Evolutionary conservation across 345 rosid species (phyloP).

Genomic region (Eucalyptus sp.): DNA sequence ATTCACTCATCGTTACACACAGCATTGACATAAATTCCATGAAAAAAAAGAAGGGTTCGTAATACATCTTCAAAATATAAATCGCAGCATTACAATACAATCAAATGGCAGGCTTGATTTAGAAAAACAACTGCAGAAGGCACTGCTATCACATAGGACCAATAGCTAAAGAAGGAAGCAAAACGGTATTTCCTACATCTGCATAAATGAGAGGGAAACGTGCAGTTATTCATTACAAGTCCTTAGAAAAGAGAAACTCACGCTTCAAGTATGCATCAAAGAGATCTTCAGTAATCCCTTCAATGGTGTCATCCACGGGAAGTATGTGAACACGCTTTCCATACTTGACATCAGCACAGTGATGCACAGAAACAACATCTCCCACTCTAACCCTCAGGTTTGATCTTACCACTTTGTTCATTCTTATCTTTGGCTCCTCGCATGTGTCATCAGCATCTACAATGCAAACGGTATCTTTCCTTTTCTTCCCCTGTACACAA

Average conservation of each 20-base stretch:
- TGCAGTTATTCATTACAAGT: neutral
- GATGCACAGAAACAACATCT: constrained; percentile 84
- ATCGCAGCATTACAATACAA: neutral
- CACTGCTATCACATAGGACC: neutral
- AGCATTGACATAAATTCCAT: neutral
- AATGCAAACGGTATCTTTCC: constrained; percentile 74
- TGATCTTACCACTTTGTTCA: constrained; percentile 82
- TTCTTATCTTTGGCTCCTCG: constrained; percentile 71
- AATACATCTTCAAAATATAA: neutral
- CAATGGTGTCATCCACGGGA: constrained; percentile 82
- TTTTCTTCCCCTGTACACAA: constrained; percentile 59
- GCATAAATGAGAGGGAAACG: neutral
- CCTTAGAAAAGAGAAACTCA: constrained; percentile 20
- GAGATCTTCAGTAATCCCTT: constrained; percentile 88
- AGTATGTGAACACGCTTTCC: constrained; percentile 93
- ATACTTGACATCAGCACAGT: constrained; percentile 84
- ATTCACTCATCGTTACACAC: neutral
- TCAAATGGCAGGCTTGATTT: neutral
- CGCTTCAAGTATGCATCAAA: constrained; percentile 93
- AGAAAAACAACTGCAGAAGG: neutral
- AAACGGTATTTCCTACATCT: neutral
- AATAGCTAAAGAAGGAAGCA: neutral
- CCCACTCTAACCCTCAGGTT: constrained; percentile 88
- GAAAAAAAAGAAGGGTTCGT: neutral
- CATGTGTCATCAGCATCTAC: constrained; percentile 78